phyloP scores from a whole-genome alignment of 176 grass and related monocot species.

The Oryza officinalis region DNA sequence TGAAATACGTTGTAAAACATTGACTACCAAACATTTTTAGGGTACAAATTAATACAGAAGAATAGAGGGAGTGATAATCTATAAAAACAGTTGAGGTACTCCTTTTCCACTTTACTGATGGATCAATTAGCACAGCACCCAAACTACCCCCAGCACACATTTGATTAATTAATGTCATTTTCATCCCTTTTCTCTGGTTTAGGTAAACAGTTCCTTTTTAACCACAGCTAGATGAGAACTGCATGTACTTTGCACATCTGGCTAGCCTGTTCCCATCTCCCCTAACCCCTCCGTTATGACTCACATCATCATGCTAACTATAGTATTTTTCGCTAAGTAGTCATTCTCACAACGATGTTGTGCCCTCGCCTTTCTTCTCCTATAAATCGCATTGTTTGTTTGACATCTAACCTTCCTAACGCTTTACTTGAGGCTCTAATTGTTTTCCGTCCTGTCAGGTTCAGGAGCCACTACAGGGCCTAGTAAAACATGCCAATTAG shows the following conservation, averaged over 20 bases:
- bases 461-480: constrained; percentile 23
- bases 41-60: background rate
- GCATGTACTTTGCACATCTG: background rate
- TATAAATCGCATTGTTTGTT: constrained; percentile 52
- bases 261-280: background rate
- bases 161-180: constrained; percentile 33
- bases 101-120: background rate
- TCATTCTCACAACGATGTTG: constrained; percentile 37
- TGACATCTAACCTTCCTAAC: constrained; percentile 56
- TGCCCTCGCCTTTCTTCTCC: constrained; percentile 31
- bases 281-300: constrained; percentile 2
- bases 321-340: constrained; percentile 43
- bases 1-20: background rate
- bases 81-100: background rate
- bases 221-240: constrained; percentile 1
- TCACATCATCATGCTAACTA: constrained; percentile 16
- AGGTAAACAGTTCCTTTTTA: constrained; percentile 41
- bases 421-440: constrained; percentile 21
- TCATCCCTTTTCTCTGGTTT: constrained; percentile 31
- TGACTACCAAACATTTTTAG: background rate
- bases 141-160: background rate
- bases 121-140: background rate
- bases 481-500: constrained; percentile 30
- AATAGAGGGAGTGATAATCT: background rate
- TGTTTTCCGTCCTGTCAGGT: constrained; percentile 29